Evolutionary conservation across 495 filamentous ascomycete genomes (phyloP).

Genomic region (Podospora pseudopauciseta): DNA sequence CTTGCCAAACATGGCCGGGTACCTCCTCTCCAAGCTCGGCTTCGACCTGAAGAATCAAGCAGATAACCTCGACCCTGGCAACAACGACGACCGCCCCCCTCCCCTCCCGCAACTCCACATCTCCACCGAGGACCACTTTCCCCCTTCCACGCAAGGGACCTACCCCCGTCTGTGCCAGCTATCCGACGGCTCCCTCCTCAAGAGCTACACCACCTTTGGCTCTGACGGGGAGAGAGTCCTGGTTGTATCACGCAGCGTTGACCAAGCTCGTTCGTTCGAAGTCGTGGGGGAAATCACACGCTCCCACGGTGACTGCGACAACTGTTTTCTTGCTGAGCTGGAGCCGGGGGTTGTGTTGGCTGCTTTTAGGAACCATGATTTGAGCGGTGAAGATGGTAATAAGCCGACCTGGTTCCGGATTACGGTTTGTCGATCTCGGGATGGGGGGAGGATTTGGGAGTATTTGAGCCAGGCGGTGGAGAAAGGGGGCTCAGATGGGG

Average conservation of each 20-base stretch:
- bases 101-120: neutral
- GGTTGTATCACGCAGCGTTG: neutral
- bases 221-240: conserved; percentile 30
- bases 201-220: conserved; percentile 41
- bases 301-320: neutral
- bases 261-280: neutral
- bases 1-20: neutral
- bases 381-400: neutral
- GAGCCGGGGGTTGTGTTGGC: neutral
- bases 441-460: neutral
- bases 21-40: neutral
- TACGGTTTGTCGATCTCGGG: neutral
- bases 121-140: neutral
- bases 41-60: neutral
- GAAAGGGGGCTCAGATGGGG: neutral
- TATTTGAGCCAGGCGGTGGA: neutral
- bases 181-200: conserved; percentile 46
- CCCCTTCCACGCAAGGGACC: conserved; percentile 33
- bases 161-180: conserved; percentile 51
- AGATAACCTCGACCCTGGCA: neutral
- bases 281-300: neutral
- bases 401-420: neutral
- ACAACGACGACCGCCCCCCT: neutral
- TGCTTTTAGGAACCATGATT: neutral
- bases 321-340: neutral